Base-by-base conservation (phyloP, 176 grass and related monocot genomes). In the Lolium rigidum region DNA sequence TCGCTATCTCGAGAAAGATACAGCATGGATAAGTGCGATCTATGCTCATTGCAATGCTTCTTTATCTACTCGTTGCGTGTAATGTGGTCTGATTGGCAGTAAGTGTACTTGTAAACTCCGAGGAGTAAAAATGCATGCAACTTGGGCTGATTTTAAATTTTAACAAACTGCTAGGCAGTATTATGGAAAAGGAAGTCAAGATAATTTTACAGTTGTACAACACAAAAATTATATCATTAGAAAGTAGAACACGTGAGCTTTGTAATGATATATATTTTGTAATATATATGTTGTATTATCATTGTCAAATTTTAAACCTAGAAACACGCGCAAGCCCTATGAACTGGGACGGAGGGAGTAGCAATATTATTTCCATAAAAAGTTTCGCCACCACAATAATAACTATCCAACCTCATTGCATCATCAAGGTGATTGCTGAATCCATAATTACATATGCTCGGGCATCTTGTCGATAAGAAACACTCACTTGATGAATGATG, bases 371-470 rank as follows among this genome's bases (percentile, higher is more conserved):
- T 35, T 35, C 31, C 2, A 16, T 24, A 74, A 50, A 28, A 35
- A 35, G 2, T 35, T 35, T 35, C 31, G 31, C 31, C 31, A 35
- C 31, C 31, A 35, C 31, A 35, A 35, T 35, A 35, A 47, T 20
- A 57, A 35, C 39, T 73, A 77, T 21, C n/a, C 17, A 81, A 80
- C 6, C 14, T 49, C 10, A 62, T n/a, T 49, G 14, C n/a, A 13
- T 26, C 50, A 72, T 18, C 20, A 88, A 70, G 35, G 2, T 83
- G 64, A 41, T n/a, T 78, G 54, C 2, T 71, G 2, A 43, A 79
- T 44, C 26, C 15, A 10, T 77, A 26, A 2, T 44, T 41, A 44
- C 25, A 13, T 51, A 59, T 66, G 41, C 69, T 17, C 12, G 17
- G 9, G 25, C 26, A 41, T 10, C 68, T 10, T 10, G 51, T 49